Conservation (phyloP, 2,329 filamentous ascomycete species). For the Incumbomyces lentus region DNA sequence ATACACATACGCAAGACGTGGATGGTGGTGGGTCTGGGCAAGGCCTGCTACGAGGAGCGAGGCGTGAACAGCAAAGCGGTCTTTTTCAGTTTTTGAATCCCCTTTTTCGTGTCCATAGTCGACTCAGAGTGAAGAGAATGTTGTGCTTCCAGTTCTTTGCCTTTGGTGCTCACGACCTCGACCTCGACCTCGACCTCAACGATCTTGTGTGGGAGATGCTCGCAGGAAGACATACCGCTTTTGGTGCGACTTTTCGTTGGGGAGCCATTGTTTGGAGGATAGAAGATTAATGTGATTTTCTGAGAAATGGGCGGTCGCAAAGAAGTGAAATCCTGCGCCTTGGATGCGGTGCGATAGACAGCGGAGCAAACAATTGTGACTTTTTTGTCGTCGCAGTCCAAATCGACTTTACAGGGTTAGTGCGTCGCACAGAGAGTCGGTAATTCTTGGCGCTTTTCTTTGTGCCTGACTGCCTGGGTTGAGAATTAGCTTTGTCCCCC, state of each 20-base stretch:
- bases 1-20: neutral
- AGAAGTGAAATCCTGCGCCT: slow-evolving; percentile 82
- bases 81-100: slow-evolving; percentile 24
- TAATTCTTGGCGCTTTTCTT: neutral
- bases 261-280: slow-evolving; percentile 22
- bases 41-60: slow-evolving; percentile 22
- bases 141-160: slow-evolving; percentile 31
- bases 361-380: neutral
- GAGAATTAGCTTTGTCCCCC: neutral
- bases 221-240: slow-evolving; percentile 4
- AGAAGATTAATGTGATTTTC: slow-evolving; percentile 10
- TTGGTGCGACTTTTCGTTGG: slow-evolving; percentile 17
- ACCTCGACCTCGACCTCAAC: too few relatives aligned
- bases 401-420: neutral
- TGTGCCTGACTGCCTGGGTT: neutral
- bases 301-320: slow-evolving; percentile 46
- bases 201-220: neutral
- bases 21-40: too few relatives aligned
- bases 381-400: neutral
- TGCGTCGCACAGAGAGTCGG: neutral
- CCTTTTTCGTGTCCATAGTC: neutral
- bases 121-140: slow-evolving; percentile 48
- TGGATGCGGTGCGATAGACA: neutral
- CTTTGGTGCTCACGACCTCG: neutral
- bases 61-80: slow-evolving; percentile 80